Evolutionary conservation across 23 red algal genomes (phyloP).

Genomic region (Gracilaria gracilis): DNA sequence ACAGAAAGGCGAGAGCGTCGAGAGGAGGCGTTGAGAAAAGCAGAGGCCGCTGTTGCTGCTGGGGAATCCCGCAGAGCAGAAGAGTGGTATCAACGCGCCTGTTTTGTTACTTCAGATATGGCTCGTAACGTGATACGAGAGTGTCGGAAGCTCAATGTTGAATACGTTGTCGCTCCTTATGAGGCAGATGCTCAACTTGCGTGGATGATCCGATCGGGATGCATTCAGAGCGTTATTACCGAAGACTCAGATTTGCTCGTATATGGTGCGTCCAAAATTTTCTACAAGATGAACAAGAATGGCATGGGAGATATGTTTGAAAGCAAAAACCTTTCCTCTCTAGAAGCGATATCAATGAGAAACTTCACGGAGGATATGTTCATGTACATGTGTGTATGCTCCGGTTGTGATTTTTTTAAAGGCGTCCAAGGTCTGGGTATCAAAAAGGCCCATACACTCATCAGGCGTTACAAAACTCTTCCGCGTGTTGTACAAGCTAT

Average conservation of each 20-base stretch:
- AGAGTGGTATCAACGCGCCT: slow-evolving; percentile 78
- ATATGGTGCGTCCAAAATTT: slow-evolving; percentile 83
- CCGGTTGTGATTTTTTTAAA: slow-evolving; percentile 99
- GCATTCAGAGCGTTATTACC: slow-evolving; percentile 86
- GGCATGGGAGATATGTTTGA: slow-evolving; percentile 86
- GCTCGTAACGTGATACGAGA: slow-evolving; percentile 74
- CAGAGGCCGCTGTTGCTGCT: slow-evolving; percentile 40
- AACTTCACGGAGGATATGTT: slow-evolving; percentile 90
- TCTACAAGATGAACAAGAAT: slow-evolving; percentile 88
- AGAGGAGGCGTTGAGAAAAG: slow-evolving; percentile 60
- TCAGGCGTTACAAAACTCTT: slow-evolving; percentile 60
- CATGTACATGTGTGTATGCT: slow-evolving; percentile 84
- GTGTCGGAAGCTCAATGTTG: slow-evolving; percentile 71
- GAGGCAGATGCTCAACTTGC: slow-evolving; percentile 99
- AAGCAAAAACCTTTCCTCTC: slow-evolving; percentile 71
- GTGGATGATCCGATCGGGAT: slow-evolving; percentile 70
- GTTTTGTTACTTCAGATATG: slow-evolving; percentile 95
- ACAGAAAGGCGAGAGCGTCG: slow-evolving; percentile 64
- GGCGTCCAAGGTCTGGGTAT: slow-evolving; percentile 87
- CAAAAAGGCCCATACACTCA: slow-evolving; percentile 79
- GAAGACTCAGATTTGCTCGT: slow-evolving; percentile 99
- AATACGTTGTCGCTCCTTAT: slow-evolving; percentile 94
- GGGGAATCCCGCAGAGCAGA: slow-evolving; percentile 58
- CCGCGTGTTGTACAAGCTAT: slow-evolving; percentile 64
- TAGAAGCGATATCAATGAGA: slow-evolving; percentile 60